phyloP scores from a whole-genome alignment of 2,329 filamentous ascomycete genomes.

The Sporothrix humicola region DNA sequence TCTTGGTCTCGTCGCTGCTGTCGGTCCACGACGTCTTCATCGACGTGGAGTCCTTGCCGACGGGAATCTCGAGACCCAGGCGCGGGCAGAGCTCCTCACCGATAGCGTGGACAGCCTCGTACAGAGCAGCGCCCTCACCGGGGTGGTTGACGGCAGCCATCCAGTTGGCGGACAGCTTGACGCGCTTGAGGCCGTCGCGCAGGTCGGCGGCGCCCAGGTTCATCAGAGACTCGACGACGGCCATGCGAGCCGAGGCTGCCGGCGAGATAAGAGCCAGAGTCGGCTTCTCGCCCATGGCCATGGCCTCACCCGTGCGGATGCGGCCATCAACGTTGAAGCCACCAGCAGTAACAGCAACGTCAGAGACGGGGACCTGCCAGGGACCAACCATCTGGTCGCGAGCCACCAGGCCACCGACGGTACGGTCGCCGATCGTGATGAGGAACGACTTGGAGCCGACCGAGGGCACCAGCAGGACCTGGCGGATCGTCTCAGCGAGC shows the following conservation, averaged over 20 bases:
- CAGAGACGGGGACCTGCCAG: slow-evolving; percentile 93
- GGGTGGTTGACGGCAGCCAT: slow-evolving; percentile 96
- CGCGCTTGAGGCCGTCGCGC: slow-evolving; percentile 68
- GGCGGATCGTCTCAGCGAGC: slow-evolving; percentile 70
- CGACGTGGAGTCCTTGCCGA: slow-evolving; percentile 97
- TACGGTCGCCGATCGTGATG: slow-evolving; percentile 94
- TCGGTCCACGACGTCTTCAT: slow-evolving; percentile 99
- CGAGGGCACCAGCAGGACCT: slow-evolving; percentile 82
- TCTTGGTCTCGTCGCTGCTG: slow-evolving; percentile 59
- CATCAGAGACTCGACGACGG: slow-evolving; percentile 89
- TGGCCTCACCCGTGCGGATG: slow-evolving; percentile 85
- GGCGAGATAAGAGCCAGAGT: slow-evolving; percentile 87
- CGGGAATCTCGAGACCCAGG: slow-evolving; percentile 90
- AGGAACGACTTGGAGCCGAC: slow-evolving; percentile 98
- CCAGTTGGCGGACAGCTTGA: slow-evolving; percentile 96
- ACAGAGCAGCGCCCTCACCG: slow-evolving; percentile 89
- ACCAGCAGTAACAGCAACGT: slow-evolving; percentile 90
- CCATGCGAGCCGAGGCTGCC: slow-evolving; percentile 92
- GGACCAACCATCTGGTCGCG: slow-evolving; percentile 96
- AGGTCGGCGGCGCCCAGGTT: slow-evolving; percentile 82
- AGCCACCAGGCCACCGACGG: slow-evolving; percentile 84
- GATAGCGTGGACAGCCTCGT: slow-evolving; percentile 91
- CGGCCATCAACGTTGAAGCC: slow-evolving; percentile 71
- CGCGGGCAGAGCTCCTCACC: slow-evolving; percentile 90
- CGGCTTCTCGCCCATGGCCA: slow-evolving; percentile 95